Percentiles rank a stretch among this genome's conserved stretches.
phyloP scores from a whole-genome alignment of 257 asterid genomes.

The Prunella vulgaris region DNA sequence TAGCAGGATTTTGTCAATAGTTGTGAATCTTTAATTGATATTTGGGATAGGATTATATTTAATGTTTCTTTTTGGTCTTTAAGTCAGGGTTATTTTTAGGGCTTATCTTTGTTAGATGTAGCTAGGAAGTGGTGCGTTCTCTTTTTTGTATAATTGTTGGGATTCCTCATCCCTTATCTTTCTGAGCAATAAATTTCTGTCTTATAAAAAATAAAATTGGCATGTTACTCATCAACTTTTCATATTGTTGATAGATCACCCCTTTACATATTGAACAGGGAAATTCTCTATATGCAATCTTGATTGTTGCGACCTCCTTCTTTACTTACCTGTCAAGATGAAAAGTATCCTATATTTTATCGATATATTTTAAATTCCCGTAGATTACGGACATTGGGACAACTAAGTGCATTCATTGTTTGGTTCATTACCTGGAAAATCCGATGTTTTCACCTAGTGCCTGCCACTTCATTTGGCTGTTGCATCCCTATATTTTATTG shows the following conservation, averaged over 20 bases:
- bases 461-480: neutral
- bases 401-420: neutral
- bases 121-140: no score
- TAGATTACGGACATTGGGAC: neutral
- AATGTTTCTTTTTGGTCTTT: no score
- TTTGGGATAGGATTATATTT: no score
- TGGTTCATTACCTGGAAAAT: neutral
- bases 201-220: no score
- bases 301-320: neutral
- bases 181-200: no score
- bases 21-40: no score
- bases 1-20: no score
- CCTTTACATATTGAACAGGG: neutral
- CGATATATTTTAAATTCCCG: neutral
- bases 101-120: no score
- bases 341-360: neutral
- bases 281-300: neutral
- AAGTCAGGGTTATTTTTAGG: no score
- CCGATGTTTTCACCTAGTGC: neutral
- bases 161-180: no score
- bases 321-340: neutral
- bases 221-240: neutral
- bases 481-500: neutral
- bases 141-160: no score
- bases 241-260: neutral